Evolutionary conservation across 2,329 filamentous ascomycete genomes (phyloP).

Genomic region (Alternaria alternata): DNA sequence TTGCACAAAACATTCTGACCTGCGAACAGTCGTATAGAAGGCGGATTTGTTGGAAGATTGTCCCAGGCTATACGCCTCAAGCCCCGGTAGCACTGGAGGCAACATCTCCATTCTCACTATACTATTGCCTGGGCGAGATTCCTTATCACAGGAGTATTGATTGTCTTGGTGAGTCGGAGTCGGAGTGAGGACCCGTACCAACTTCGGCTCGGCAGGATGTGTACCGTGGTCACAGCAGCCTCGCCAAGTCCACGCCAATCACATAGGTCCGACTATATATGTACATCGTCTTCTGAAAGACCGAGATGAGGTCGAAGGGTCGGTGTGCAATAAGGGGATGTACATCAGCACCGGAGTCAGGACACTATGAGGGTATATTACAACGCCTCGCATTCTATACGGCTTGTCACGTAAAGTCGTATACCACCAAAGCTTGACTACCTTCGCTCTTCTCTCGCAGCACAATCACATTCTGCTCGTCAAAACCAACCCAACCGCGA

Average conservation of each 20-base stretch:
- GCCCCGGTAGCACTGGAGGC: no score
- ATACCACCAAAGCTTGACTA: conserved; percentile 78
- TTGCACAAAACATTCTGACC: no score
- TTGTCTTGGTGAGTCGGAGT: neutral
- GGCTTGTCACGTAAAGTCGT: conserved; percentile 76
- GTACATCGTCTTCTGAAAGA: neutral
- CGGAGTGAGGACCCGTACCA: neutral
- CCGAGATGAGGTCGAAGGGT: neutral
- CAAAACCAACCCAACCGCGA: conserved; percentile 80
- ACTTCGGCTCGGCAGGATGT: neutral
- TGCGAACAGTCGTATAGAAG: no score
- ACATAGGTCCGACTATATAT: neutral
- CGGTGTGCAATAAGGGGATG: neutral
- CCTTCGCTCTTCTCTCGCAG: conserved; percentile 75
- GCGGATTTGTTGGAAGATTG: no score
- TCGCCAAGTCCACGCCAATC: neutral
- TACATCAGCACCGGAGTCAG: neutral
- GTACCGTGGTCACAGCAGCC: neutral
- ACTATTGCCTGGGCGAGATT: no score
- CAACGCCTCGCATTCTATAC: neutral
- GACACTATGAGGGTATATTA: conserved; percentile 4
- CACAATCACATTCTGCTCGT: conserved; percentile 91
- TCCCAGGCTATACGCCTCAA: no score
- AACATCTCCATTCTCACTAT: no score
- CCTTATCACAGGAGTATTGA: neutral